Evolutionary conservation across 1,139 yeast genomes (phyloP), one percentile per base, ranked within the genome.

Genomic region (Scheffersomyces lignicola): DNA sequence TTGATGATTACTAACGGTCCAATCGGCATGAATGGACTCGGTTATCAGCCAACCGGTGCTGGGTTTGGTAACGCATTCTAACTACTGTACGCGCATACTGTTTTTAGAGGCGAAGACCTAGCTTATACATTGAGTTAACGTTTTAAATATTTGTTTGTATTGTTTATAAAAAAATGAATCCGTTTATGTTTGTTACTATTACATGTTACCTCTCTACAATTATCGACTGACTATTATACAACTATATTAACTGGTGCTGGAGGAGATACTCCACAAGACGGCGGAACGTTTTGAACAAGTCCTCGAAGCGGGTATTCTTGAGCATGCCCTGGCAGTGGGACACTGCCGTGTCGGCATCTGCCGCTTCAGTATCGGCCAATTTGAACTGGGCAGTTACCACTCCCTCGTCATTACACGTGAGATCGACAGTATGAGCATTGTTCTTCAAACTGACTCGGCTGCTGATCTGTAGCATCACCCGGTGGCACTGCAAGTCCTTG

Each of bases 1-100:
- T 73, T 84, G 53, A 68, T 84, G 78, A 70, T 84, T 53, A 83
- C 90, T 36, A 82, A 80, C 49, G 82, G 82, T 34, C 62, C 67
- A 33, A 49, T 65, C 38, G 50, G 62, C 35, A 45, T 48, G 33
- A 47, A 43, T 40, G 73, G 74, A 17, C 52, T 73, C 45, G 83
- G 83, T 26, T 76, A 71, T 60, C 83, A 79, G 58, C 69, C 83
- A 38, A 80, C 86, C 30, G 86, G 49, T 18, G 12, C 48, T 24
- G 48, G 48, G 15, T 80, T 80, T 58, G 85, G 85, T 48, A 80
- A 80, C 46, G 72, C 69, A 8, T 69, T 65, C 48, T 69, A 60
- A 18, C 21, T 27, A 27, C 7, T 13, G 24, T 32, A 15, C 32
- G 24, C 24, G 28, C 30, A n/a, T 14, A 27, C 20, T 27, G 21